Percentiles rank a stretch among this genome's conserved stretches.
Conservation (phyloP, 139 green algal genomes). For the Closterium sp. region DNA sequence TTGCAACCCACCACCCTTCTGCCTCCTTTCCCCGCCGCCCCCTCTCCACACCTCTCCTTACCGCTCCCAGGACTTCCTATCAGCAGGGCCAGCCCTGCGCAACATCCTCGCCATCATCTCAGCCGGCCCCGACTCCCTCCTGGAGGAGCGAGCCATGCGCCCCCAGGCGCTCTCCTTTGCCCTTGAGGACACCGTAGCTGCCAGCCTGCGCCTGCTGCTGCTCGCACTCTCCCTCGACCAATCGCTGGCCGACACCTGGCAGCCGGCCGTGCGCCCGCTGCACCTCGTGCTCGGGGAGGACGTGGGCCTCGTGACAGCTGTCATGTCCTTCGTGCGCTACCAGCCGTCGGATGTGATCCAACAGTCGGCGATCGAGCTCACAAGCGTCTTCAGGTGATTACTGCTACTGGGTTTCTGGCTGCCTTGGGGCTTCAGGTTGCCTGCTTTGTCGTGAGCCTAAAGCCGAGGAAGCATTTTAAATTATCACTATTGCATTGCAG, state of each 20-base stretch:
- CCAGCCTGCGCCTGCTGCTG: conserved; percentile 37
- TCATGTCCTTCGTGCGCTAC: conserved; percentile 48
- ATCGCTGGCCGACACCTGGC: conserved; percentile 35
- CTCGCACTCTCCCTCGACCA: conserved; percentile 25
- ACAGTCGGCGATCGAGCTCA: conserved; percentile 35
- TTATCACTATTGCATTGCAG: neutral
- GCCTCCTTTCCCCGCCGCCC: neutral
- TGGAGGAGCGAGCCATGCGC: conserved; percentile 8
- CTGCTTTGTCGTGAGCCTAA: neutral
- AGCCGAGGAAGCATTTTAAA: neutral
- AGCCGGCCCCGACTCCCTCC: conserved; percentile 10
- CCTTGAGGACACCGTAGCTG: conserved; percentile 20
- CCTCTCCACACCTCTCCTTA: neutral
- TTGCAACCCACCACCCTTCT: neutral
- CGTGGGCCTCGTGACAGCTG: conserved; percentile 18
- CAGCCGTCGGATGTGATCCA: conserved; percentile 18
- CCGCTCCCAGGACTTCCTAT: conserved; percentile 27
- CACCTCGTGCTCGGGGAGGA: conserved; percentile 34
- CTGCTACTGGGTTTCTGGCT: too few relatives aligned
- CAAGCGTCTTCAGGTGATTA: conserved; percentile 35
- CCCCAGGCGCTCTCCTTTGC: neutral
- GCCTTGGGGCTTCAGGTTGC: neutral
- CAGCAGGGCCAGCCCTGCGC: conserved; percentile 15
- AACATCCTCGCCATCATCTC: conserved; percentile 44
- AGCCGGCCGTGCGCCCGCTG: conserved; percentile 2